These are phyloP conservation scores for Fusarium redolens DNA, from an alignment of 2,329 filamentous ascomycete species.

Conservation along the genomic window DNA sequence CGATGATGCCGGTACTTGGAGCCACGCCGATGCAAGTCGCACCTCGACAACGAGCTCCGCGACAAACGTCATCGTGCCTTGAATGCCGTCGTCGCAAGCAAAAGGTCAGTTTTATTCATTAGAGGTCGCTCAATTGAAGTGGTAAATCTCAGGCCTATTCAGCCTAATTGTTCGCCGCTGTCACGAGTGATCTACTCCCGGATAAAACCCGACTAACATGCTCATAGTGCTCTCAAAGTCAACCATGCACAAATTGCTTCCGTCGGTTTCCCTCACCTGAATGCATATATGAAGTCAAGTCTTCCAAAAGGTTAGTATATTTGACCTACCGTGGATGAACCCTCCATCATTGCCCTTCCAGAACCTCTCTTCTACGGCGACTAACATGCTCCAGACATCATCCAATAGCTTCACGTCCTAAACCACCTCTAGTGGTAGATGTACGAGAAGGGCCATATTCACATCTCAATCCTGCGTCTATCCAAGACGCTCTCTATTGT, in stretches of 20 bases:
- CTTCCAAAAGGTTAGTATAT: slow-evolving; percentile 34
- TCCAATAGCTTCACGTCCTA: slow-evolving; percentile 6
- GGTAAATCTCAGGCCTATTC: neutral
- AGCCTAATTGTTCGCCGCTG: neutral
- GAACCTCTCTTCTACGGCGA: neutral
- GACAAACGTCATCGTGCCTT: slow-evolving; percentile 58
- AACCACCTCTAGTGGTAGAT: slow-evolving; percentile 34
- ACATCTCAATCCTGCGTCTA: slow-evolving; percentile 51
- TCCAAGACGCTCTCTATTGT: slow-evolving; percentile 51
- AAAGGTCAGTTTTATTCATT: slow-evolving; percentile 52
- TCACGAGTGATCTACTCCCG: neutral
- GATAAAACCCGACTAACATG: neutral
- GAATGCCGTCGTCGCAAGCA: slow-evolving; percentile 65
- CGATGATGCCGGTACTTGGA: slow-evolving; percentile 32
- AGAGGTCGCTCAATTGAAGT: neutral
- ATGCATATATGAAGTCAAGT: slow-evolving; percentile 59
- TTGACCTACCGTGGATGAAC: neutral
- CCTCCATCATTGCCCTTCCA: neutral
- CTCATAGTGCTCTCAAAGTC: slow-evolving; percentile 64
- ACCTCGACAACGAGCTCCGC: slow-evolving; percentile 38
- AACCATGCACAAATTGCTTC: slow-evolving; percentile 65
- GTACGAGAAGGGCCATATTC: slow-evolving; percentile 47
- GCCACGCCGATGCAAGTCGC: slow-evolving; percentile 35
- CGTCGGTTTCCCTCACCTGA: slow-evolving; percentile 63
- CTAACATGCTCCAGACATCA: slow-evolving; percentile 21